Evolutionary conservation across 176 grass and related monocot genomes (phyloP).

Genomic region (Lolium perenne): DNA sequence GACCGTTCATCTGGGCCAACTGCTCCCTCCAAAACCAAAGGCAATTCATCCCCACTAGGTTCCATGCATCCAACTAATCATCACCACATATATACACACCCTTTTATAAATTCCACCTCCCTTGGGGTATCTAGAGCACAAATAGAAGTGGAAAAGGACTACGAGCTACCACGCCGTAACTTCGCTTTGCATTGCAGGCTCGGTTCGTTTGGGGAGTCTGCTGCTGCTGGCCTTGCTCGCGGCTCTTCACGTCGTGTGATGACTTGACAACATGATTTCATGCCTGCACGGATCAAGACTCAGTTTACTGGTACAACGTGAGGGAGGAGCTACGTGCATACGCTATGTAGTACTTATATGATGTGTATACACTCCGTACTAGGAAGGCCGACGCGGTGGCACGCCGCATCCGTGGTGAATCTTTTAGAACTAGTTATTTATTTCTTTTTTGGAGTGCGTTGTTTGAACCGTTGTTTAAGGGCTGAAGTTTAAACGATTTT

Average conservation of each 20-base stretch:
- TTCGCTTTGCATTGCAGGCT: constrained; percentile 2
- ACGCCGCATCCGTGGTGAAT: too few relatives aligned
- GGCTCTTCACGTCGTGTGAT: constrained; percentile 9
- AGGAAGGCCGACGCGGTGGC: too few relatives aligned
- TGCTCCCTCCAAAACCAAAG: constrained; percentile 4
- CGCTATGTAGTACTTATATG: background rate
- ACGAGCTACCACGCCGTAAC: background rate
- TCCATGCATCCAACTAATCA: background rate
- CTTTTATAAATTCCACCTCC: background rate
- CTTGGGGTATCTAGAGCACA: background rate
- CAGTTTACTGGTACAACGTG: background rate
- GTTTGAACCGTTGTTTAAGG: too few relatives aligned
- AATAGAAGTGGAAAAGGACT: background rate
- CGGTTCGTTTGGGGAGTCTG: background rate
- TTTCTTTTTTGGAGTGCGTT: too few relatives aligned
- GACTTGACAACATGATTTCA: too few relatives aligned
- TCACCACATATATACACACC: background rate
- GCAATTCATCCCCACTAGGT: constrained; percentile 43
- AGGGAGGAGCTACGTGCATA: background rate
- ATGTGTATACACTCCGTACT: background rate
- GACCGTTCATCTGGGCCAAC: background rate
- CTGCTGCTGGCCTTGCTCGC: background rate
- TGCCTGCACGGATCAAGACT: background rate
- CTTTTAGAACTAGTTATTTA: too few relatives aligned
- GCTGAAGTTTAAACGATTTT: too few relatives aligned